These are phyloP conservation scores for Gloeophyllum trabeum DNA, from an alignment of 768 basidiomycete species.

Conservation along the genomic window DNA sequence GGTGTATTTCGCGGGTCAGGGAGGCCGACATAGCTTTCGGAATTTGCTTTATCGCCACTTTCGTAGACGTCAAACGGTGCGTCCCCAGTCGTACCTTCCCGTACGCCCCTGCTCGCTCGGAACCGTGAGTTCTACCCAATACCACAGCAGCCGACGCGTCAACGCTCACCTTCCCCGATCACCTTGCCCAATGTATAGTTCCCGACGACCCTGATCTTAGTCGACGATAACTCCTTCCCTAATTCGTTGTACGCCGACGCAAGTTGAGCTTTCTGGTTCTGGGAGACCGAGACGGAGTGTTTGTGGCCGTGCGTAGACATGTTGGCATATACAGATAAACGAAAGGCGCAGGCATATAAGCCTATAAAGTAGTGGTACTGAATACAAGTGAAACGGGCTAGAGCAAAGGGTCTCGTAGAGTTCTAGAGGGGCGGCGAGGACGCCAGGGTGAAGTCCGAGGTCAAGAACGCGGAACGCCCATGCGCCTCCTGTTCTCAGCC, in stretches of 20 bases:
- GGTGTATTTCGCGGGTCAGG: slow-evolving; percentile 95
- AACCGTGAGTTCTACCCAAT: slow-evolving; percentile 1
- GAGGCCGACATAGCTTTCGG: slow-evolving; percentile 87
- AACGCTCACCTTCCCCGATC: slow-evolving; percentile 80
- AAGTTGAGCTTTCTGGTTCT: slow-evolving; percentile 82
- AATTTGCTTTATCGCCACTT: slow-evolving; percentile 97
- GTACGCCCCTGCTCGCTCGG: slow-evolving; percentile 65
- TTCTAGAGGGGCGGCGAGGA: no score
- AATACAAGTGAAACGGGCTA: not conserved
- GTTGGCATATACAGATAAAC: slow-evolving; percentile 21
- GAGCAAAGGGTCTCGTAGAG: no score
- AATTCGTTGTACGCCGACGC: slow-evolving; percentile 95
- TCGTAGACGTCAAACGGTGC: slow-evolving; percentile 82
- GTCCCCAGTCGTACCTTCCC: slow-evolving; percentile 93
- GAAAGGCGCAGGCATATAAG: slow-evolving; percentile 22
- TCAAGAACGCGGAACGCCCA: no score
- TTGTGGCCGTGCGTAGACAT: slow-evolving; percentile 51
- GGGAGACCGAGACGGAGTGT: slow-evolving; percentile 46
- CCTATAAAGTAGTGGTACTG: slow-evolving; percentile 7
- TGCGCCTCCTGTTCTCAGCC: no score
- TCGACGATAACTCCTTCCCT: slow-evolving; percentile 88
- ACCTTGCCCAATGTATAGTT: slow-evolving; percentile 91
- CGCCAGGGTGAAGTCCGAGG: no score
- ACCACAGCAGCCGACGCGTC: not conserved
- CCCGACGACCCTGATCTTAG: slow-evolving; percentile 83